Percentiles rank a stretch among this genome's conserved stretches.
Conservation (phyloP, 2,329 filamentous ascomycete genomes). For the Dactylellina drechsleri region DNA sequence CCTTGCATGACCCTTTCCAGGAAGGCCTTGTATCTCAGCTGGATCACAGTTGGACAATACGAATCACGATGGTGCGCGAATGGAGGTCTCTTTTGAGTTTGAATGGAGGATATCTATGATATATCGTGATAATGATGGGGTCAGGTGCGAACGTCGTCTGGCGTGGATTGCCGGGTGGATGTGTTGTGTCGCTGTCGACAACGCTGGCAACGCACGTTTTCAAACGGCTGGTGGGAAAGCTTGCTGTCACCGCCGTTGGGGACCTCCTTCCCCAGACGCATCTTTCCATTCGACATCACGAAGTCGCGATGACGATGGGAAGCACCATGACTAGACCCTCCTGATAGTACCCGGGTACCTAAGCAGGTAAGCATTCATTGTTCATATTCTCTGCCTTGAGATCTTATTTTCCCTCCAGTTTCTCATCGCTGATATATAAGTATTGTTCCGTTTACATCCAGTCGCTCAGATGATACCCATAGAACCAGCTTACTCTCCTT, state of each 20-base stretch:
- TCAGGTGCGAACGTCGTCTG: constrained; percentile 38
- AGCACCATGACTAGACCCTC: constrained; percentile 34
- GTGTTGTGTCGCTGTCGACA: constrained; percentile 29
- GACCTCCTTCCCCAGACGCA: constrained; percentile 14
- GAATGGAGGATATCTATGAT: too few relatives aligned
- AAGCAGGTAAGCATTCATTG: constrained; percentile 16
- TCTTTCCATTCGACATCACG: constrained; percentile 9
- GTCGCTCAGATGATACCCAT: constrained; percentile 45
- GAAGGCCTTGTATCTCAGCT: constrained; percentile 27
- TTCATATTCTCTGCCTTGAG: constrained; percentile 1
- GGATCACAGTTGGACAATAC: background rate
- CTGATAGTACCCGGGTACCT: constrained; percentile 26
- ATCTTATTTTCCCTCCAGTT: background rate
- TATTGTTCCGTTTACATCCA: background rate
- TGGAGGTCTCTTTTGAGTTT: too few relatives aligned
- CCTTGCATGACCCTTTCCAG: constrained; percentile 38
- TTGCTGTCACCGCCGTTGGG: background rate
- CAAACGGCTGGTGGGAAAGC: constrained; percentile 22
- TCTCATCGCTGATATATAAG: constrained; percentile 6
- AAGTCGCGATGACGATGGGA: constrained; percentile 23
- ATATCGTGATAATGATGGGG: constrained; percentile 10
- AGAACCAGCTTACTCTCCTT: constrained; percentile 21
- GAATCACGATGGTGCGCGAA: too few relatives aligned
- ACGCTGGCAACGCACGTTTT: constrained; percentile 23
- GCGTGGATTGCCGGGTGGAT: background rate